These are phyloP conservation scores for Fusarium falciforme DNA, from an alignment of 2,329 filamentous ascomycete species.

Conservation along the genomic window DNA sequence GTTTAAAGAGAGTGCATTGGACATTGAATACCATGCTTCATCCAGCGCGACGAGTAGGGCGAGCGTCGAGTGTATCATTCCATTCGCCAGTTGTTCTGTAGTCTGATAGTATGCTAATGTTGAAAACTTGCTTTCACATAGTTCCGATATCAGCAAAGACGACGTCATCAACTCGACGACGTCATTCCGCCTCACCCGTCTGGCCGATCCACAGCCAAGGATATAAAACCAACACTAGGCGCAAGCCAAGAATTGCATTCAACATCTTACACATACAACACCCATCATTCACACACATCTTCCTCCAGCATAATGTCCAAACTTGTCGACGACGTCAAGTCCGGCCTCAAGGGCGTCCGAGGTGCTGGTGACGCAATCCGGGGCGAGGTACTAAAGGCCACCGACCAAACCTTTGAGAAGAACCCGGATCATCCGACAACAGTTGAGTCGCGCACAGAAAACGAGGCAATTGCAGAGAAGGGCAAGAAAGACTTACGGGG, in stretches of 20 bases:
- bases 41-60: background rate
- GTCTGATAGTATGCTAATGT: background rate
- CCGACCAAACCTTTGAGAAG: constrained; percentile 36
- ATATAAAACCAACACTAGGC: background rate
- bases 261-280: background rate
- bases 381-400: constrained; percentile 32
- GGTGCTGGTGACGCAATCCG: constrained; percentile 39
- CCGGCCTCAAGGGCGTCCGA: constrained; percentile 38
- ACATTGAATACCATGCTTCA: background rate
- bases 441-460: constrained; percentile 1
- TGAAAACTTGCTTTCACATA: background rate
- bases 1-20: background rate
- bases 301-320: constrained; percentile 28
- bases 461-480: constrained; percentile 22
- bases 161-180: constrained; percentile 4
- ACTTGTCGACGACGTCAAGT: constrained; percentile 38
- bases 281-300: background rate
- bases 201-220: background rate
- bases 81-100: background rate
- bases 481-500: constrained; percentile 33
- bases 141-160: background rate
- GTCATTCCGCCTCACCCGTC: background rate
- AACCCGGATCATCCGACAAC: constrained; percentile 25
- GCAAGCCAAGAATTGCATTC: background rate
- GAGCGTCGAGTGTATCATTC: background rate